A percentile compares a stretch with the other conserved stretches of the same genome.
Evolutionary conservation across 2,329 filamentous ascomycete genomes (phyloP).

Genomic region (Colletotrichum abscissum): DNA sequence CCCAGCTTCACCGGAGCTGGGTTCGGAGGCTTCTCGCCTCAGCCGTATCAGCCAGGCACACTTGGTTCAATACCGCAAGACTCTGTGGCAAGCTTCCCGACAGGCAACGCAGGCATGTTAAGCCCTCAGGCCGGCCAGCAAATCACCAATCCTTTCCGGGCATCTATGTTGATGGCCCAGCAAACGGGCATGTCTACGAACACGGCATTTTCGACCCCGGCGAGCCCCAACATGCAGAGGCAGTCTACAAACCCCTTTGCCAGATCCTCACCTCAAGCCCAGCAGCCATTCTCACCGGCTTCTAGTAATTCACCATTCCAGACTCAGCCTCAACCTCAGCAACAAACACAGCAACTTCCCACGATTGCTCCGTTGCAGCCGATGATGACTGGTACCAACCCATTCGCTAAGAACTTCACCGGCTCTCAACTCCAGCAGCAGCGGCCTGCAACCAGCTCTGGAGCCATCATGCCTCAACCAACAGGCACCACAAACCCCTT

Average conservation of each 20-base stretch:
- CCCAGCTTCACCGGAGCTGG: constrained; percentile 75
- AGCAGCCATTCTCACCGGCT: constrained; percentile 49
- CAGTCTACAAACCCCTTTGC: constrained; percentile 92
- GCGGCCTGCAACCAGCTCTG: constrained; percentile 57
- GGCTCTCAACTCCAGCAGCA: constrained; percentile 49
- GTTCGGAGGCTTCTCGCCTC: constrained; percentile 85
- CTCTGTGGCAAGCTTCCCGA: constrained; percentile 62
- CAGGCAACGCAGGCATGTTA: constrained; percentile 55
- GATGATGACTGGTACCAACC: constrained; percentile 68
- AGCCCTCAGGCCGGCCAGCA: constrained; percentile 61
- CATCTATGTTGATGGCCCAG: constrained; percentile 81
- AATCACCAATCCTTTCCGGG: constrained; percentile 92
- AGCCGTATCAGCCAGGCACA: constrained; percentile 65
- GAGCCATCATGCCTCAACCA: constrained; percentile 74
- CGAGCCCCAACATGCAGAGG: constrained; percentile 53
- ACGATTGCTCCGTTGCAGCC: constrained; percentile 57
- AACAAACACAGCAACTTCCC: constrained; percentile 44
- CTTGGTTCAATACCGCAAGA: constrained; percentile 70
- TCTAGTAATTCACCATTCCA: constrained; percentile 55
- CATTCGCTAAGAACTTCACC: constrained; percentile 63
- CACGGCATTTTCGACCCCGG: constrained; percentile 53
- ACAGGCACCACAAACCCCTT: constrained; percentile 96
- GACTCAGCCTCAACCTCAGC: constrained; percentile 50
- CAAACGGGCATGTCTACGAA: constrained; percentile 60
- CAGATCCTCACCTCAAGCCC: constrained; percentile 58